Evolutionary conservation across 1,139 yeast genomes (phyloP).

Genomic region (Hyphopichia buzzinii): DNA sequence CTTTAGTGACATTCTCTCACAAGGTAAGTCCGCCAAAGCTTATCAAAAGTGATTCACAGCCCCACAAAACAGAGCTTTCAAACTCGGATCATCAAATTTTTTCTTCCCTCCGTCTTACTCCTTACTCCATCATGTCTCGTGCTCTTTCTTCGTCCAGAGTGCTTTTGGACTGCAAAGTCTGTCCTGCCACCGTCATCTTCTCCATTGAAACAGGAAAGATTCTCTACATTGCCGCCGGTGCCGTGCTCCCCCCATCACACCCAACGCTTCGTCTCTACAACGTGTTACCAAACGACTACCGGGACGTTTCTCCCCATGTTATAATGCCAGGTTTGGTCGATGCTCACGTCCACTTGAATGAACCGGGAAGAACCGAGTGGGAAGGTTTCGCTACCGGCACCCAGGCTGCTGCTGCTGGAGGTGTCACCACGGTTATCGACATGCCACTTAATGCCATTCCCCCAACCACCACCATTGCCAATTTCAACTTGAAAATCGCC

Average conservation of each 20-base stretch:
- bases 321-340: slow-evolving; percentile 91
- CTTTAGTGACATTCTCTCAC: too few species aligned
- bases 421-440: slow-evolving; percentile 92
- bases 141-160: slow-evolving; percentile 71
- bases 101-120: too few species aligned
- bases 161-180: slow-evolving; percentile 47
- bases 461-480: slow-evolving; percentile 83
- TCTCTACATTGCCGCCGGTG: slow-evolving; percentile 40
- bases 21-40: too few species aligned
- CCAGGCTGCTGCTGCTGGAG: slow-evolving; percentile 89
- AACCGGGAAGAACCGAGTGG: slow-evolving; percentile 95
- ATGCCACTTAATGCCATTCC: slow-evolving; percentile 97
- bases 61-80: too few species aligned
- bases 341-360: slow-evolving; percentile 89
- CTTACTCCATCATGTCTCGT: too few species aligned
- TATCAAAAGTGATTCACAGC: too few species aligned
- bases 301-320: slow-evolving; percentile 61
- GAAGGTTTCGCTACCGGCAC: slow-evolving; percentile 95
- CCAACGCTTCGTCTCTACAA: slow-evolving; percentile 39
- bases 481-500: slow-evolving; percentile 66
- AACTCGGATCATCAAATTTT: too few species aligned
- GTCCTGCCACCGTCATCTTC: slow-evolving; percentile 68
- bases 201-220: slow-evolving; percentile 66
- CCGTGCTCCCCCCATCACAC: slow-evolving; percentile 35
- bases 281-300: slow-evolving; percentile 38